A percentile compares a stretch with the other conserved stretches of the same genome.
Conservation (phyloP, 2,329 filamentous ascomycete genomes). For the Alternaria novae-zelandiae region DNA sequence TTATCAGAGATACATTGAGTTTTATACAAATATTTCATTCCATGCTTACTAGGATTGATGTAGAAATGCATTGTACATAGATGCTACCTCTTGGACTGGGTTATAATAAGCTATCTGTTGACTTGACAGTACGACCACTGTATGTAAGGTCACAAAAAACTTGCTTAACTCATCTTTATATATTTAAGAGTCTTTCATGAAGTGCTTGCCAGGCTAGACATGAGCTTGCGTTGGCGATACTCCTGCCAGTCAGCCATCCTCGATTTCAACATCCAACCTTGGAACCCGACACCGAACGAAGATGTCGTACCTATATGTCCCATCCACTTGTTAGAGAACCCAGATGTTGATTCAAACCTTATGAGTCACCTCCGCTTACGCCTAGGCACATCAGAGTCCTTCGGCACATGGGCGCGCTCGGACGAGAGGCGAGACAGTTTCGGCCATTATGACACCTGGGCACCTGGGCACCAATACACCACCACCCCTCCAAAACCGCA, state of each 20-base stretch:
- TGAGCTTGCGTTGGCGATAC: background rate
- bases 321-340: background rate
- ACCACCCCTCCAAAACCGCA: background rate
- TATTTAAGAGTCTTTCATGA: background rate
- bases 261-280: background rate
- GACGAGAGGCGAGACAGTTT: background rate
- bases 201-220: background rate
- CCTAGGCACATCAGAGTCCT: too few species aligned
- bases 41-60: background rate
- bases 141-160: background rate
- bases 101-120: background rate
- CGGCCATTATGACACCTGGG: too few species aligned
- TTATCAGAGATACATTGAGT: background rate
- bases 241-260: background rate
- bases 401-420: background rate
- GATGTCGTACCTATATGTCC: background rate
- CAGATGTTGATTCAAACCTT: background rate
- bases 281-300: background rate
- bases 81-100: background rate
- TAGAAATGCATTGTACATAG: background rate
- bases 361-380: background rate
- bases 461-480: background rate
- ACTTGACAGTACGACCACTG: background rate
- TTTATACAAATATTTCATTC: background rate
- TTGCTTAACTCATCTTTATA: background rate